Evolutionary conservation across 129 eudicot species (phyloP).

Genomic region (Sambucus nigra): DNA sequence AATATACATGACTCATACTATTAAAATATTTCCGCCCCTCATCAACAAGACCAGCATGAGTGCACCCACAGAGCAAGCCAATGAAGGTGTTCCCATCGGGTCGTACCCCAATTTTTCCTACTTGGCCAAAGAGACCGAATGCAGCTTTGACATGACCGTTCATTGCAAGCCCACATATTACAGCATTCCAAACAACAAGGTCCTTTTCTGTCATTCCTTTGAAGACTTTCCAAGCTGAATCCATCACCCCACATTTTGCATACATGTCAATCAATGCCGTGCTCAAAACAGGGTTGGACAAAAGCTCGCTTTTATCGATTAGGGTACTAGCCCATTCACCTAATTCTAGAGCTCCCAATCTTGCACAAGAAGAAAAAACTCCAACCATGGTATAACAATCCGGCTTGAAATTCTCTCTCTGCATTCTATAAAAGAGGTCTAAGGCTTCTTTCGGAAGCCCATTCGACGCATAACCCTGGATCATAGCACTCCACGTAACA

Average conservation of each 20-base stretch:
- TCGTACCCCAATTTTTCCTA: conserved; percentile 44
- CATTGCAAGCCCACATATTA: conserved; percentile 65
- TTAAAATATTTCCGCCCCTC: conserved; percentile 55
- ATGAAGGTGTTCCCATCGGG: conserved; percentile 73
- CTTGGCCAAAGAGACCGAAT: conserved; percentile 46
- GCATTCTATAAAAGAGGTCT: conserved; percentile 57
- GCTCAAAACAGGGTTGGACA: conserved; percentile 61
- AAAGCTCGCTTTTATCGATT: conserved; percentile 39
- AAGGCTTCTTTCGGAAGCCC: conserved; percentile 76
- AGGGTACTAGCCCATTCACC: conserved; percentile 65
- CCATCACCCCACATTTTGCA: conserved; percentile 70
- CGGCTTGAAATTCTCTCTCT: conserved; percentile 28
- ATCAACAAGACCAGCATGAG: conserved; percentile 75
- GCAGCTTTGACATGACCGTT: conserved; percentile 51
- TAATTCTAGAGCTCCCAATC: conserved; percentile 66
- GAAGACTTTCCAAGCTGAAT: conserved; percentile 55
- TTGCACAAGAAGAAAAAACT: conserved; percentile 74
- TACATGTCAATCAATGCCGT: conserved; percentile 83
- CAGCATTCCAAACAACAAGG: conserved; percentile 69
- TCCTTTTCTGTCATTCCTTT: conserved; percentile 58
- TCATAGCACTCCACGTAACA: conserved; percentile 83
- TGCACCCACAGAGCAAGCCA: conserved; percentile 79
- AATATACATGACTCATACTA: conserved; percentile 33
- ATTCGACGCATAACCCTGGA: conserved; percentile 80
- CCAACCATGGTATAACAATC: conserved; percentile 73